phyloP scores from a whole-genome alignment of 148 eudicot genomes.

The Rhododendron molle region DNA sequence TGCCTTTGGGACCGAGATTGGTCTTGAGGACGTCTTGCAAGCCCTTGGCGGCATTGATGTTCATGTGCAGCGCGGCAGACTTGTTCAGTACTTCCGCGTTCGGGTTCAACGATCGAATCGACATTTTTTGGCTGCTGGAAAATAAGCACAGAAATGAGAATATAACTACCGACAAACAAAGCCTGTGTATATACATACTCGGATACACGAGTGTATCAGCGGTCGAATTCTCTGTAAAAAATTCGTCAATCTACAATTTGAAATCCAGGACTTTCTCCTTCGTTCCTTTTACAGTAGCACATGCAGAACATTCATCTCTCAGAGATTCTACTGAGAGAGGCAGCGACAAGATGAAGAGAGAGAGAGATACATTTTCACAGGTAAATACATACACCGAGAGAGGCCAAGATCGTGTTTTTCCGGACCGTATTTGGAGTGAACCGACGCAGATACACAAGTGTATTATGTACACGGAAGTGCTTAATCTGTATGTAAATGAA shows the following conservation, averaged over 20 bases:
- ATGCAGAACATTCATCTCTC: no score
- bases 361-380: no score
- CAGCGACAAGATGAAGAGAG: no score
- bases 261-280: no score
- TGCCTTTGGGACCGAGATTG: conserved; percentile 98
- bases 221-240: no score
- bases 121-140: conserved; percentile 47
- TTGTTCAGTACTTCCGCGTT: conserved; percentile 98
- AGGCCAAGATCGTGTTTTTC: background rate
- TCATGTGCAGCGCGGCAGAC: conserved; percentile 92
- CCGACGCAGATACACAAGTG: background rate
- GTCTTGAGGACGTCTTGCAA: conserved; percentile 87
- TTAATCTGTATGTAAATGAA: background rate
- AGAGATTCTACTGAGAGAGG: no score
- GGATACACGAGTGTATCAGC: no score
- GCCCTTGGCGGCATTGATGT: conserved; percentile 94
- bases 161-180: background rate
- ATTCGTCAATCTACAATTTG: no score
- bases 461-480: background rate
- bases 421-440: background rate
- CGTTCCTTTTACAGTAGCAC: no score
- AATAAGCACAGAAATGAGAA: background rate
- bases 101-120: conserved; percentile 69
- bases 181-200: background rate
- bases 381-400: no score